Evolutionary conservation across 192 early-diverging fungal species (phyloP), one percentile per base, ranked within the genome.

Genomic region (Geranomyces variabilis): DNA sequence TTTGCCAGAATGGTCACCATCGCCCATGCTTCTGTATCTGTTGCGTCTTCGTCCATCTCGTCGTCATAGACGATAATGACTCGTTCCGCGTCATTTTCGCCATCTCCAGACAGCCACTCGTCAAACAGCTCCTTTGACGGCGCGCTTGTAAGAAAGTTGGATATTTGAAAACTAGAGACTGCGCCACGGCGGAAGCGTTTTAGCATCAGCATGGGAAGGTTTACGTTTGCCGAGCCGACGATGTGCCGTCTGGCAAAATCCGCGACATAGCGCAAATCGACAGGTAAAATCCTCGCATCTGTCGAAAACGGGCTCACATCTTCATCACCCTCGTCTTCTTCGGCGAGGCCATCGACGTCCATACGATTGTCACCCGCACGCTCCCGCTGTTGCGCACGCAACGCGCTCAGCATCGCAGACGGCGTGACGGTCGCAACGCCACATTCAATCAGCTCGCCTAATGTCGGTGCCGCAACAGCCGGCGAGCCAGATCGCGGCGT

Each of bases 111-210:
- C 57, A 21, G 24, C 81, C 81, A 83, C 24, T 55, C 34, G 7
- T 75, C 59, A 64, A 74, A 79, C 48, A 56, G 15, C 41, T 28
- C 9, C 55, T 73, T 70, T 8, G 73, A 77, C 46, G 61, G 61
- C 10, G 44, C 34, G 14, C 63, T 51, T 9, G 75, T 75, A 29
- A 79, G 57, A 68, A 82, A 83, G 36, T 75, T 75, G 45, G 65
- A 53, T 29, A 79, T 55, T 21, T 75, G 73, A 69, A 83, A 77
- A 28, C 33, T 73, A 5, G 78, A 76, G 2, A 56, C 73, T 14
- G 36, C 48, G 1, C 80, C 80, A 0, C 68, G 36, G 21, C 74
- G 56, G 66, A 79, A 73, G n/a, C 81, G 66, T 56, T 83, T 83
- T 31, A 79, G 56, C 61, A 83, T 80, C 46, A 83, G 30, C 59